Conservation (phyloP, 2,329 filamentous ascomycete species). For the Laburnicola sp. region DNA sequence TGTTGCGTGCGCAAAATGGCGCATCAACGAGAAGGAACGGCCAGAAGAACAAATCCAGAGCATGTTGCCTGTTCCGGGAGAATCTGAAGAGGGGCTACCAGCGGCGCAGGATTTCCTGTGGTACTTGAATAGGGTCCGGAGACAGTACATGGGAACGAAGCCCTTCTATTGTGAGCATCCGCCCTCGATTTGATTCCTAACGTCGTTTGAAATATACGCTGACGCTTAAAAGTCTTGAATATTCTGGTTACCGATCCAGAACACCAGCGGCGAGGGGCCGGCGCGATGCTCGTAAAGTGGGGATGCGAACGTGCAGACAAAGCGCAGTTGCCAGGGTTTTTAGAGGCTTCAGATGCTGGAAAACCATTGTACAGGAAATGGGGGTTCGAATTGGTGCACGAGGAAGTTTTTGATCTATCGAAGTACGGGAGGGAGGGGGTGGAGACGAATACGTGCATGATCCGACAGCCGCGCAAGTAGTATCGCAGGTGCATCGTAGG, state of each 20-base stretch:
- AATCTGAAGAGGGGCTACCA: slow-evolving; percentile 28
- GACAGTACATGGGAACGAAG: slow-evolving; percentile 38
- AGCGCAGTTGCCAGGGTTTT: slow-evolving; percentile 44
- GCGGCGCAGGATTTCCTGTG: slow-evolving; percentile 34
- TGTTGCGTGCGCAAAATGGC: slow-evolving; percentile 43
- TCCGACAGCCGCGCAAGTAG: slow-evolving; percentile 20
- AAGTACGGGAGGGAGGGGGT: slow-evolving; percentile 37
- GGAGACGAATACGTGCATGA: slow-evolving; percentile 36
- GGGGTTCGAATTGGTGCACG: slow-evolving; percentile 30
- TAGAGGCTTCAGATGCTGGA: slow-evolving; percentile 49
- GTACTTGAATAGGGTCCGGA: slow-evolving; percentile 30
- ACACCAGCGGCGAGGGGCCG: slow-evolving; percentile 49
- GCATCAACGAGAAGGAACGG: slow-evolving; percentile 37
- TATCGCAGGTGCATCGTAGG: too few relatives aligned
- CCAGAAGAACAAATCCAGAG: slow-evolving; percentile 36
- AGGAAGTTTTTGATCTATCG: slow-evolving; percentile 28
- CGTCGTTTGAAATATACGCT: neutral
- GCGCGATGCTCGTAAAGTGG: slow-evolving; percentile 45
- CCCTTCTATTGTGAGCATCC: slow-evolving; percentile 38
- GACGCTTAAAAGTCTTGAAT: slow-evolving; percentile 29
- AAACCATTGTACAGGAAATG: slow-evolving; percentile 45
- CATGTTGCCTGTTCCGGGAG: slow-evolving; percentile 31
- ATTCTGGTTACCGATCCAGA: slow-evolving; percentile 42
- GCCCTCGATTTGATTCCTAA: too few relatives aligned
- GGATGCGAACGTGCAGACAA: slow-evolving; percentile 48